Percentiles rank a stretch among this genome's conserved stretches.
phyloP scores from a whole-genome alignment of 805 yeast genomes.

The Zygotorulaspora chibaensis region DNA sequence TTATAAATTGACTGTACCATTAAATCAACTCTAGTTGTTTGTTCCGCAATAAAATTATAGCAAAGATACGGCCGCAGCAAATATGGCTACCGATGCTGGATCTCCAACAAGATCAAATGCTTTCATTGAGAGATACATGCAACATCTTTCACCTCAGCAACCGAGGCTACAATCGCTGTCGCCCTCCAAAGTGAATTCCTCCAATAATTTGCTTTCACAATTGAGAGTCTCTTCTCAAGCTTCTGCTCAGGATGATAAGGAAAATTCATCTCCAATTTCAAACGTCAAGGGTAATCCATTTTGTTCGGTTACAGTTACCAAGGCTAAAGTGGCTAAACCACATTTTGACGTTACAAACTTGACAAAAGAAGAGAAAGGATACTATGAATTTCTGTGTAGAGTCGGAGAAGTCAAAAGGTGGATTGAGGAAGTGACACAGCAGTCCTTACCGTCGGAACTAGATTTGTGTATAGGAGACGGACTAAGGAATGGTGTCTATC shows the following conservation, averaged over 20 bases:
- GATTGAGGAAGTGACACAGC: constrained; percentile 63
- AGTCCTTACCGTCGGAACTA: constrained; percentile 51
- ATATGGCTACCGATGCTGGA: constrained; percentile 18
- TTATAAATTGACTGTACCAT: neutral
- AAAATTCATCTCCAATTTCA: neutral
- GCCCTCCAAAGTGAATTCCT: constrained; percentile 23
- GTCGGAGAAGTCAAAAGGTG: constrained; percentile 77
- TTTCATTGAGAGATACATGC: constrained; percentile 29
- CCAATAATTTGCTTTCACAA: constrained; percentile 3
- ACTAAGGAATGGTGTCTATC: constrained; percentile 75
- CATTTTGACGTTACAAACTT: constrained; percentile 3
- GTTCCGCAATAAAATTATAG: neutral
- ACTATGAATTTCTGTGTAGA: constrained; percentile 77
- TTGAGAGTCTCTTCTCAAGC: constrained; percentile 1
- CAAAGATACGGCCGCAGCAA: neutral
- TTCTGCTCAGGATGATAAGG: neutral
- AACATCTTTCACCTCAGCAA: constrained; percentile 17
- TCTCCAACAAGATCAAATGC: constrained; percentile 24
- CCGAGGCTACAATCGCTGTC: constrained; percentile 23
- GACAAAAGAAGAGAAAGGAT: constrained; percentile 35
- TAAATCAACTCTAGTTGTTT: neutral
- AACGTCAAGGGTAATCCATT: neutral
- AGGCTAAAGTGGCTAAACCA: neutral
- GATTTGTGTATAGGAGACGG: constrained; percentile 53
- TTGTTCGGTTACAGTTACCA: neutral